Evolutionary conservation across 805 yeast genomes (phyloP).

Genomic region (Ogataea allantospora): DNA sequence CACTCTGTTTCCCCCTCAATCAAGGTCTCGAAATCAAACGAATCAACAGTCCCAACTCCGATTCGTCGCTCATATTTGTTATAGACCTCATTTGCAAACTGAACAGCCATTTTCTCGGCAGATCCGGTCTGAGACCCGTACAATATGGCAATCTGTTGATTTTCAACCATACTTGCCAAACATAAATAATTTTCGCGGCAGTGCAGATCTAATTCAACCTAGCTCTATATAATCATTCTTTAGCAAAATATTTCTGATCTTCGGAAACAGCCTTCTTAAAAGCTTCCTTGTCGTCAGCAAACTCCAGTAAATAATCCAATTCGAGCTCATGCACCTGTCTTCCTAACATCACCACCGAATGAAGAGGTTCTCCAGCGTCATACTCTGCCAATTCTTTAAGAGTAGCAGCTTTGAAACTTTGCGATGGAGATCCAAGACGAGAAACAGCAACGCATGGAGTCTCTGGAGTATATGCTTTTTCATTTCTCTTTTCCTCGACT

Average conservation of each 20-base stretch:
- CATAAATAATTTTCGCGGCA: slow-evolving; percentile 2
- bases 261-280: slow-evolving; percentile 46
- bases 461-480: slow-evolving; percentile 74
- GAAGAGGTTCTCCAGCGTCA: slow-evolving; percentile 93
- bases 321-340: slow-evolving; percentile 93
- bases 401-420: slow-evolving; percentile 81
- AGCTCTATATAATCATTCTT: neutral
- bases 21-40: slow-evolving; percentile 68
- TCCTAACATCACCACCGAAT: slow-evolving; percentile 86
- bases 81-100: slow-evolving; percentile 74
- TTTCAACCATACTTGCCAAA: neutral
- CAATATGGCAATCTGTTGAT: slow-evolving; percentile 28
- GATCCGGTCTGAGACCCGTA: slow-evolving; percentile 36
- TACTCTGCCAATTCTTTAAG: slow-evolving; percentile 72
- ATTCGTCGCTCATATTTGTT: slow-evolving; percentile 68
- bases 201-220: slow-evolving; percentile 1
- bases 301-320: slow-evolving; percentile 77
- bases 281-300: slow-evolving; percentile 57
- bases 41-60: slow-evolving; percentile 69
- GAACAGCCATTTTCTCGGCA: slow-evolving; percentile 34
- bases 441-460: slow-evolving; percentile 95
- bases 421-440: slow-evolving; percentile 84
- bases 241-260: slow-evolving; percentile 61
- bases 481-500: slow-evolving; percentile 74
- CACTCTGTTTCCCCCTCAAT: slow-evolving; percentile 50